Base-by-base conservation (phyloP, 2,329 filamentous ascomycete species). In the Thielaviopsis cerberus region DNA sequence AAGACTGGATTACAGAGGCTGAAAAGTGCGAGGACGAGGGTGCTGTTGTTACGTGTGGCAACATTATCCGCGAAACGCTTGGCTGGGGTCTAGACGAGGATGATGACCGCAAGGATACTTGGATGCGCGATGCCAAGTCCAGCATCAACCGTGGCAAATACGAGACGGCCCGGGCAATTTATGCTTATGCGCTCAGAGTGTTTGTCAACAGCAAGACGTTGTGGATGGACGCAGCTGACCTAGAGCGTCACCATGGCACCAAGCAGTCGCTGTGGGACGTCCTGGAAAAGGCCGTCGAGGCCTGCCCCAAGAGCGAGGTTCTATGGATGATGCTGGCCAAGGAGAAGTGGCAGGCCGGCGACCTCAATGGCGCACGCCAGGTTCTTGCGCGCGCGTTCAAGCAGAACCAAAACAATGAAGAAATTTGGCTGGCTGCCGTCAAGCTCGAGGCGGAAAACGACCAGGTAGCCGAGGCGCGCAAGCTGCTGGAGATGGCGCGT, bases 321-420 rank as follows among this genome's bases (percentile, higher is more conserved):
- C 73, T 98, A 22, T 98, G 92, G 92, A 85, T 98, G 77, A 86
- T 94, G 75, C 83, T 96, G 57, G 92, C 91, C 37, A 88, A 91
- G 70, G 92, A 97, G 72, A 94, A 90, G 67, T 92, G 88, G 87
- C 81, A 92, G 66, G 81, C 85, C 1, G 89, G 89, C 54, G 85
- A 94, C 65, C 82, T 94, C 51, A 85, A 95, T 67, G 88, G 88
- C 62, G 90, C 92, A 13, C 81, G 92, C 58, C 77, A 82, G 62
- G 89, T 97, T 1, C 80, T 98, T 17, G 91, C 83, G 26, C 81
- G 85, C 62, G 92, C 91, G 4, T 98, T 98, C 75, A 85, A 91
- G 64, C 88, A 95, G 68, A 94, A 97, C 65, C 88, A 88, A 1
- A 90, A 94, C 69, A 96, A 95, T 71, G 92, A 98, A 70, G 89